phyloP scores from a whole-genome alignment of 306 rosid genomes.

The Citrullus colocynthis region DNA sequence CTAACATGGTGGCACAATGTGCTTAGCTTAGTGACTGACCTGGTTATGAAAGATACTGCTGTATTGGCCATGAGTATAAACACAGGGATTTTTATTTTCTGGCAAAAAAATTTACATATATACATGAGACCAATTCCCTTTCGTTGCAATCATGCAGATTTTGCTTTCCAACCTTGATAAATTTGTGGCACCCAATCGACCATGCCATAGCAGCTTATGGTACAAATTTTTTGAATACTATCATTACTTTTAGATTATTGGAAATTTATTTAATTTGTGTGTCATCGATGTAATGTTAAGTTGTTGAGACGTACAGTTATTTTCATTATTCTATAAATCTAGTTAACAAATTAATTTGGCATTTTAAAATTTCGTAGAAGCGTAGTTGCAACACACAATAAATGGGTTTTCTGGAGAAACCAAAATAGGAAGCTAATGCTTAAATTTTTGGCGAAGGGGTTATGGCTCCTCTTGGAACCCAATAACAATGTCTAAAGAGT shows the following conservation, averaged over 20 bases:
- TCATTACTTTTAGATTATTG: background rate
- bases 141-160: constrained; percentile 9
- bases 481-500: background rate
- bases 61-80: background rate
- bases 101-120: background rate
- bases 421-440: background rate
- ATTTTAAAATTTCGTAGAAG: background rate
- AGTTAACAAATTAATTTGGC: background rate
- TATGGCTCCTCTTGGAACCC: background rate
- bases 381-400: background rate
- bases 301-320: background rate
- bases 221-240: constrained; percentile 1
- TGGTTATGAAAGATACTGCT: background rate
- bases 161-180: constrained; percentile 26
- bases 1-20: background rate
- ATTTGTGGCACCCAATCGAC: constrained; percentile 22
- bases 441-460: background rate
- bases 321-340: background rate
- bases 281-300: background rate
- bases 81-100: background rate
- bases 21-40: background rate
- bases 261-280: background rate
- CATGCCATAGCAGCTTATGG: constrained; percentile 27
- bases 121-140: background rate
- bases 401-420: background rate